Evolutionary conservation across 495 filamentous ascomycete species (phyloP).

Genomic region (Lasiosphaeris hirsuta): DNA sequence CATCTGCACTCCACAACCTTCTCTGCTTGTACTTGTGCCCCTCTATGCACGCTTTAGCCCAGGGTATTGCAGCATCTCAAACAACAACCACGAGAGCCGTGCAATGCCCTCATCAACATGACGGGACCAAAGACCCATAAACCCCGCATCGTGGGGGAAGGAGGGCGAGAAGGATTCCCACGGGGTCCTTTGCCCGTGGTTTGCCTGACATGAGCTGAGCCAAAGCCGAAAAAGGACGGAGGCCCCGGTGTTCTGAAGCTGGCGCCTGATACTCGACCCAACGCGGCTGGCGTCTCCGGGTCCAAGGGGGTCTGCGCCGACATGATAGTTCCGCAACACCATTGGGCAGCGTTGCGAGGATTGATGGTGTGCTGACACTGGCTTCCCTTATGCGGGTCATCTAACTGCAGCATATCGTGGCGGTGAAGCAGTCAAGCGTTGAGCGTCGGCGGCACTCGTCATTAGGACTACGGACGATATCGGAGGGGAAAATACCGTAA

Average conservation of each 20-base stretch:
- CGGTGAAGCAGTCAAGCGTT: constrained; percentile 8
- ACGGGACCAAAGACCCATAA: too few species aligned
- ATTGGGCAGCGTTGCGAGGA: constrained; percentile 23
- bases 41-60: too few species aligned
- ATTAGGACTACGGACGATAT: background rate
- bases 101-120: too few species aligned
- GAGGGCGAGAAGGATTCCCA: constrained; percentile 13
- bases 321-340: constrained; percentile 4
- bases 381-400: constrained; percentile 19
- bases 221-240: constrained; percentile 6
- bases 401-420: constrained; percentile 5
- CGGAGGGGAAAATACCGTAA: constrained; percentile 5
- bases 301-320: constrained; percentile 5
- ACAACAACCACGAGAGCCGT: too few species aligned
- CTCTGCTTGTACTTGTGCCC: too few species aligned
- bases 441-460: constrained; percentile 6
- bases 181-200: constrained; percentile 9
- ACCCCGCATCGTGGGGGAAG: background rate
- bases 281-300: constrained; percentile 18
- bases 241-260: constrained; percentile 8
- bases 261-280: constrained; percentile 14
- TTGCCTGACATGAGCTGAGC: constrained; percentile 26
- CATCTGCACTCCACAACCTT: too few species aligned
- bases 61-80: too few species aligned
- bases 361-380: constrained; percentile 12